Conservation (phyloP, 2,329 filamentous ascomycete genomes). For the Fusarium floridanum region DNA sequence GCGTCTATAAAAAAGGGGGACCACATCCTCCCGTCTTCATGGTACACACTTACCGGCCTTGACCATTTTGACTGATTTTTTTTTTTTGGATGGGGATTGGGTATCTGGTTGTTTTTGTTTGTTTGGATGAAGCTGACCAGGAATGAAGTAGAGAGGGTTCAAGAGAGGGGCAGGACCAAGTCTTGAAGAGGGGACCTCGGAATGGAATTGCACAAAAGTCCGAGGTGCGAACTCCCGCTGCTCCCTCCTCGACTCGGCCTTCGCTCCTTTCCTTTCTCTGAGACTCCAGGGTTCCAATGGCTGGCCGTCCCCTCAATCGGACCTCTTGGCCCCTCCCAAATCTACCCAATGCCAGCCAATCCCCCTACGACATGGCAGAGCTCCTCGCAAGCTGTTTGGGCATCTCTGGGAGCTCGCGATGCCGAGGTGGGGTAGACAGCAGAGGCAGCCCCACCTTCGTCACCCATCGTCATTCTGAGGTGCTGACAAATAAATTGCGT, state of each 20-base stretch:
- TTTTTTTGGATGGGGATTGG: slow-evolving; percentile 37
- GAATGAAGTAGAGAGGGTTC: slow-evolving; percentile 41
- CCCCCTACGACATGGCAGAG: slow-evolving; percentile 13
- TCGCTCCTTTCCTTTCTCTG: neutral
- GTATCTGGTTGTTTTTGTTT: slow-evolving; percentile 15
- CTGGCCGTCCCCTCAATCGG: neutral
- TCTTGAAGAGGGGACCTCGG: neutral
- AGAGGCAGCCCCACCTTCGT: slow-evolving; percentile 37
- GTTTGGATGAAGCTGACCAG: slow-evolving; percentile 33
- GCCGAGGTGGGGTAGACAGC: slow-evolving; percentile 34
- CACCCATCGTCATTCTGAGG: slow-evolving; percentile 43
- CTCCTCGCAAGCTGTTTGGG: slow-evolving; percentile 34
- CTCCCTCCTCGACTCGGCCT: slow-evolving; percentile 23
- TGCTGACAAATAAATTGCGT: slow-evolving; percentile 47
- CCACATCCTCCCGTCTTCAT: slow-evolving; percentile 22
- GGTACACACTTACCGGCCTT: slow-evolving; percentile 82
- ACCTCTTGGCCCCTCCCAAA: neutral
- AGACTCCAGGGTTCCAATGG: neutral
- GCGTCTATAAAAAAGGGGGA: slow-evolving; percentile 45
- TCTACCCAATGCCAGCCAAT: slow-evolving; percentile 27
- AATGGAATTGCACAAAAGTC: slow-evolving; percentile 34
- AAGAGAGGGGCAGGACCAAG: slow-evolving; percentile 27
- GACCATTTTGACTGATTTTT: slow-evolving; percentile 85
- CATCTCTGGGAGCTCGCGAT: slow-evolving; percentile 23
- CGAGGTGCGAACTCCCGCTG: slow-evolving; percentile 26